A percentile compares a stretch with the other conserved stretches of the same genome.
phyloP scores from a whole-genome alignment of 163 green algal species.

The Chlamydomonas reinhardtii region DNA sequence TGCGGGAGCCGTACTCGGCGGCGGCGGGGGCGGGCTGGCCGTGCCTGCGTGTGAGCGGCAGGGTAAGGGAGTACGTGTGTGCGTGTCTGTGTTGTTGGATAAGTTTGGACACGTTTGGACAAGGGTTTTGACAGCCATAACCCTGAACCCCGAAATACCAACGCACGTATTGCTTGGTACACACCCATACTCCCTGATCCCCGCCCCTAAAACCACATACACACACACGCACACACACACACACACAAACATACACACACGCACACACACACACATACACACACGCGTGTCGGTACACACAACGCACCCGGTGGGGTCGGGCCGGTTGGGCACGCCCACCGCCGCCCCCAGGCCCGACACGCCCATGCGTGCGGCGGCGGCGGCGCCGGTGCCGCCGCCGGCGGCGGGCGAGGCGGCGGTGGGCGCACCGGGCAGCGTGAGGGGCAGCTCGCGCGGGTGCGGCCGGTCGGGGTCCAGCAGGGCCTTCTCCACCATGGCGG shows the following conservation, averaged over 20 bases:
- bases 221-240: no score
- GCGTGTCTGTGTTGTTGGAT: no score
- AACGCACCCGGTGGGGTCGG: conserved; percentile 38
- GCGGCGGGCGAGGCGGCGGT: no score
- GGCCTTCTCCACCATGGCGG: conserved; percentile 55
- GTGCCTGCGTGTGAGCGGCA: neutral
- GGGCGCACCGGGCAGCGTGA: no score
- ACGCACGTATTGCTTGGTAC: no score
- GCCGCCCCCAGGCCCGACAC: neutral
- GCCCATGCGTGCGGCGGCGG: neutral
- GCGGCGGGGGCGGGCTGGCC: conserved; percentile 19
- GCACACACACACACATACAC: no score
- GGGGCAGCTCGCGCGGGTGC: conserved; percentile 50
- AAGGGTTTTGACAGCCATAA: no score
- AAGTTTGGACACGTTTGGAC: no score
- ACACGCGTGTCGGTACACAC: neutral
- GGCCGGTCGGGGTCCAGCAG: conserved; percentile 53
- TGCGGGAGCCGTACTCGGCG: conserved; percentile 22
- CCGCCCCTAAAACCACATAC: no score
- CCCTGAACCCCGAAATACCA: no score
- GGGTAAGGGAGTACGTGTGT: neutral
- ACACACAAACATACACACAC: no score
- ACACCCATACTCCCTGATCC: no score
- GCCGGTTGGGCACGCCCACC: neutral
- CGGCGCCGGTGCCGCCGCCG: neutral